Percentiles rank a stretch among this genome's conserved stretches.
Conservation (phyloP, 1,284 basidiomycete genomes). For the Marasmius tenuissimus region DNA sequence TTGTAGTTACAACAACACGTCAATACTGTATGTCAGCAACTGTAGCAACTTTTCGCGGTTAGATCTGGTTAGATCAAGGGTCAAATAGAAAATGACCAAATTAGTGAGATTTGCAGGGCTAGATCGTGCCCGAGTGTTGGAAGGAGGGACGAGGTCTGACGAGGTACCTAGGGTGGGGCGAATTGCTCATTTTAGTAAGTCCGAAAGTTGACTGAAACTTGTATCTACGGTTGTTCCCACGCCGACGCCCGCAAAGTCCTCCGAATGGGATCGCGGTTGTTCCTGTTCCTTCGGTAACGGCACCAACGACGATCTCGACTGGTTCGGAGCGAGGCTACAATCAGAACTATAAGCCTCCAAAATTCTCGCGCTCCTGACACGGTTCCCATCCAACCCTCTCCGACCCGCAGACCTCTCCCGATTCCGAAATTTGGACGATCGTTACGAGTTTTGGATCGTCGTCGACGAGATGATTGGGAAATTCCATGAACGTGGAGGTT, state of each 20-base stretch:
- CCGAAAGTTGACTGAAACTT: slow-evolving; percentile 3
- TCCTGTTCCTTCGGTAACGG: slow-evolving; percentile 91
- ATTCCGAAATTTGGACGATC: slow-evolving; percentile 84
- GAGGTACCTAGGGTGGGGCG: slow-evolving; percentile 85
- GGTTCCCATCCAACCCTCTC: slow-evolving; percentile 95
- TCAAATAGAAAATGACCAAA: too few species aligned
- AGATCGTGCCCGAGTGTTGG: too few species aligned
- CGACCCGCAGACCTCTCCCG: slow-evolving; percentile 81
- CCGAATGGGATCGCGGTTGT: slow-evolving; percentile 95
- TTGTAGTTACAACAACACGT: too few species aligned
- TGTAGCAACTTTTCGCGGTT: too few species aligned
- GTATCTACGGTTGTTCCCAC: slow-evolving; percentile 82
- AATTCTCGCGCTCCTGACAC: slow-evolving; percentile 77
- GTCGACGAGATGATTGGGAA: slow-evolving; percentile 97
- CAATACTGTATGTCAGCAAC: too few species aligned
- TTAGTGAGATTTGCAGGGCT: too few species aligned
- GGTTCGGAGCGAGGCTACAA: slow-evolving; percentile 66
- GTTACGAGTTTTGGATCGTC: slow-evolving; percentile 86
- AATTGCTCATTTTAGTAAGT: background rate
- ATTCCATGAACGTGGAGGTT: slow-evolving; percentile 94
- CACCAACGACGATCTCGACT: slow-evolving; percentile 72
- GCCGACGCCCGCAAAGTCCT: slow-evolving; percentile 97
- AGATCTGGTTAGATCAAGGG: too few species aligned
- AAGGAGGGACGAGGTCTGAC: too few species aligned
- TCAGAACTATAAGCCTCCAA: slow-evolving; percentile 38